These are phyloP conservation scores for Hypoxylon sp. DNA, from an alignment of 2,329 filamentous ascomycete genomes.

Conservation along the genomic window DNA sequence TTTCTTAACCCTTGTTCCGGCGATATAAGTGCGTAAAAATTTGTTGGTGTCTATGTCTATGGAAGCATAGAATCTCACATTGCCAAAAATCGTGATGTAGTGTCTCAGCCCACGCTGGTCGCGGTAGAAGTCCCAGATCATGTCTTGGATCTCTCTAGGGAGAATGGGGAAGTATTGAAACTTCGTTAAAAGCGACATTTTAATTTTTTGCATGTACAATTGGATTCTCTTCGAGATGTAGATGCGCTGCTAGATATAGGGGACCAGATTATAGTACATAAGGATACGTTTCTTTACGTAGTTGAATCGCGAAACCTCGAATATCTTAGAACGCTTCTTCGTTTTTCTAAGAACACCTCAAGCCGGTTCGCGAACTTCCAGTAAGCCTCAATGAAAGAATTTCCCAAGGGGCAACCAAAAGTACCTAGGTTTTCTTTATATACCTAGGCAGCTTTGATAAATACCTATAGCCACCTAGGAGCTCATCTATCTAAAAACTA, in stretches of 20 bases:
- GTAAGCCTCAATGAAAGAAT: not conserved
- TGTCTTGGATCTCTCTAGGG: slow-evolving; percentile 8
- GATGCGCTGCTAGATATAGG: not conserved
- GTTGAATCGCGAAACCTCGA: not conserved
- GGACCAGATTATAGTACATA: not conserved
- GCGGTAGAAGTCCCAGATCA: slow-evolving; percentile 16
- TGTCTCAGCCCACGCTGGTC: slow-evolving; percentile 10
- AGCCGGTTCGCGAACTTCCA: not conserved
- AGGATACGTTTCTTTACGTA: not conserved
- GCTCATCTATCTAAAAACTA: no score
- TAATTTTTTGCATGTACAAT: not conserved
- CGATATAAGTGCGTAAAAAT: not conserved
- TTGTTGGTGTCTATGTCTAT: slow-evolving; percentile 15
- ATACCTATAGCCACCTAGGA: not conserved
- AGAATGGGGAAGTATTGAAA: slow-evolving; percentile 11
- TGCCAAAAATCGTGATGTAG: not conserved
- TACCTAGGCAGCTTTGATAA: not conserved
- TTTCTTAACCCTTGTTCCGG: not conserved
- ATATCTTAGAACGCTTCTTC: not conserved
- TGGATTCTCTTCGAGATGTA: not conserved
- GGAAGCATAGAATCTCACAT: not conserved
- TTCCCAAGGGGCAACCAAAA: not conserved
- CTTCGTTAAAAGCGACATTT: not conserved
- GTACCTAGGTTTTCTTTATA: no score
- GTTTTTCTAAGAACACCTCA: not conserved